These are phyloP conservation scores for Heritiera littoralis DNA, from an alignment of 345 rosid genomes.

Conservation along the genomic window DNA sequence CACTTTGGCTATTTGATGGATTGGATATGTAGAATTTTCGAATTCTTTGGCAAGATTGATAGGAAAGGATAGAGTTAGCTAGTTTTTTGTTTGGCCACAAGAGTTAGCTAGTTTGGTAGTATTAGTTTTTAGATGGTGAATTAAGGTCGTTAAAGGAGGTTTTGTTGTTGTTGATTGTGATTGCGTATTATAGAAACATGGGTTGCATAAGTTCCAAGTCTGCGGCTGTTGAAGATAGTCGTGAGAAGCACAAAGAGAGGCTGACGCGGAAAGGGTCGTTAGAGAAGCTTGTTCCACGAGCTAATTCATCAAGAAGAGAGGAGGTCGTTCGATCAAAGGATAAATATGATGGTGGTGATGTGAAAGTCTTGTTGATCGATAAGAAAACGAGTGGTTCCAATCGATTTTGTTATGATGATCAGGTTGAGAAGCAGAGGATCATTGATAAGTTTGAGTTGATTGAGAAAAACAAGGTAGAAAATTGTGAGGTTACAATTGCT, in stretches of 20 bases:
- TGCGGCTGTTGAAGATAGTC: constrained; percentile 38
- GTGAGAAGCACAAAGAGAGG: constrained; percentile 49
- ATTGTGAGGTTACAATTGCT: constrained; percentile 29
- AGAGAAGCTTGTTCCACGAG: constrained; percentile 58
- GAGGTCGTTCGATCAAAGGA: constrained; percentile 45
- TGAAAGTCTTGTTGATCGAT: constrained; percentile 52
- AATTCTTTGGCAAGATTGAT: constrained; percentile 10
- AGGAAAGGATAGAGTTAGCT: not conserved
- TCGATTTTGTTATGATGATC: constrained; percentile 52
- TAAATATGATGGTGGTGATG: constrained; percentile 46
- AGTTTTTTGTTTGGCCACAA: too few relatives aligned
- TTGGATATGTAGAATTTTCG: constrained; percentile 25
- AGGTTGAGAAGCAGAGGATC: constrained; percentile 39
- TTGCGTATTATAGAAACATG: constrained; percentile 38
- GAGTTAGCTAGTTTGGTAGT: not conserved
- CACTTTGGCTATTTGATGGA: constrained; percentile 29
- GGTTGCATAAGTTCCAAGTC: constrained; percentile 80
- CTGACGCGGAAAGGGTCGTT: constrained; percentile 48
- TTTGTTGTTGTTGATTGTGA: not conserved
- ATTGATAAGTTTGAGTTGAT: constrained; percentile 17
- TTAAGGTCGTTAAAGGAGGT: constrained; percentile 26
- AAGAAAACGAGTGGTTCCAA: constrained; percentile 52
- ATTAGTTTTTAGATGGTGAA: constrained; percentile 24
- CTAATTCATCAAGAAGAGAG: constrained; percentile 62
- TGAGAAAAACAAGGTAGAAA: constrained; percentile 40